These are phyloP conservation scores for Cucurbitaria berberidis DNA, from an alignment of 2,329 filamentous ascomycete species.

Conservation along the genomic window DNA sequence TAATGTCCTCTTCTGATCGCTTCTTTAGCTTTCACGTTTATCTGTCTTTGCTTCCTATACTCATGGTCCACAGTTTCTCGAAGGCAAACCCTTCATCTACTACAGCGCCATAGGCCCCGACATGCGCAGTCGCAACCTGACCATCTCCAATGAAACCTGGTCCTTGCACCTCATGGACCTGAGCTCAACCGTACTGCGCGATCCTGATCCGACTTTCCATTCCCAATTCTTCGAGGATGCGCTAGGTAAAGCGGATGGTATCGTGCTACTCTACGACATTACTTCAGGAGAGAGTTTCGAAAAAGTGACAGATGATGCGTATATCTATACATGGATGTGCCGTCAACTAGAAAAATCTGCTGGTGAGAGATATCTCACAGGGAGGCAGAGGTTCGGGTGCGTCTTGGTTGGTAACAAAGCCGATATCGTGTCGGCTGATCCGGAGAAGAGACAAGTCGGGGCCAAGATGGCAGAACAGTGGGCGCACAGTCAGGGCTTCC, in stretches of 20 bases:
- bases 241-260: conserved; percentile 22
- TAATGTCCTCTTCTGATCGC: neutral
- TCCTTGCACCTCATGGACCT: conserved; percentile 27
- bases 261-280: conserved; percentile 41
- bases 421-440: conserved; percentile 18
- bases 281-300: conserved; percentile 30
- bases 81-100: conserved; percentile 10
- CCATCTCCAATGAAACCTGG: conserved; percentile 11
- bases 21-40: neutral
- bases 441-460: conserved; percentile 17
- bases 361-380: conserved; percentile 1
- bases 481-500: conserved; percentile 31
- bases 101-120: conserved; percentile 9
- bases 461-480: conserved; percentile 27
- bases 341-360: neutral
- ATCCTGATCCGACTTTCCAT: conserved; percentile 4
- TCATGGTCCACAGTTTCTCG: conserved; percentile 7
- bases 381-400: conserved; percentile 30
- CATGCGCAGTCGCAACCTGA: conserved; percentile 11
- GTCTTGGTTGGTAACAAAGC: conserved; percentile 38
- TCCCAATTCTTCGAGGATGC: conserved; percentile 9
- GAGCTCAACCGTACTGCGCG: conserved; percentile 21
- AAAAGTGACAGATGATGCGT: conserved; percentile 23
- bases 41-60: neutral
- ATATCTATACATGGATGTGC: conserved; percentile 20